A percentile compares a stretch with the other conserved stretches of the same genome.
These are phyloP conservation scores for Purpureocillium lavendulum DNA, from an alignment of 2,329 filamentous ascomycete genomes.

Conservation along the genomic window DNA sequence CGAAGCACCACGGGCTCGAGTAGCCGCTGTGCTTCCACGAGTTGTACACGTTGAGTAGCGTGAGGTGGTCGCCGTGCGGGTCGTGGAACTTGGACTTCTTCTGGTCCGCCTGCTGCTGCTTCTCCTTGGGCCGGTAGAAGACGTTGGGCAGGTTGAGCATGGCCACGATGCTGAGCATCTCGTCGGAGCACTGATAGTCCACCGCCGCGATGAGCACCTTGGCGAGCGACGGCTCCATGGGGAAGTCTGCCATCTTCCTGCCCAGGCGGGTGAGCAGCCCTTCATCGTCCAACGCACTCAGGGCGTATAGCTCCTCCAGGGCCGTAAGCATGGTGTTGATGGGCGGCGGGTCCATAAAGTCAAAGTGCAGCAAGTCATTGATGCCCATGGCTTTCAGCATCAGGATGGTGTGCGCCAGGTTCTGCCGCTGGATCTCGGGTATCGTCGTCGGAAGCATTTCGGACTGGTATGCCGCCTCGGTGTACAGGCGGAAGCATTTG, in stretches of 20 bases:
- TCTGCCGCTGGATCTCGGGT: constrained; percentile 93
- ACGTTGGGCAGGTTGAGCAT: constrained; percentile 84
- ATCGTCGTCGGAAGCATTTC: constrained; percentile 97
- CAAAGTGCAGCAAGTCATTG: constrained; percentile 92
- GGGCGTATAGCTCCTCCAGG: constrained; percentile 86
- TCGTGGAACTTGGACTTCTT: constrained; percentile 98
- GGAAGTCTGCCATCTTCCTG: constrained; percentile 96
- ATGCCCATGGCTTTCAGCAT: constrained; percentile 99
- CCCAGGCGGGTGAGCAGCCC: constrained; percentile 85
- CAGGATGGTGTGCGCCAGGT: constrained; percentile 83
- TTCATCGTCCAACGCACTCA: constrained; percentile 90
- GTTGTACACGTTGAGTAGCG: constrained; percentile 93
- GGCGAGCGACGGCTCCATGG: constrained; percentile 88
- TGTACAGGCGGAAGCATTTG: constrained; percentile 93
- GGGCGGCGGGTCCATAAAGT: constrained; percentile 98
- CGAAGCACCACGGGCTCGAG: constrained; percentile 86
- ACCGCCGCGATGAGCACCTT: constrained; percentile 86
- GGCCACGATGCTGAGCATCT: constrained; percentile 87
- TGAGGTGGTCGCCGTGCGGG: constrained; percentile 87
- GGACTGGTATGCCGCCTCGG: constrained; percentile 87
- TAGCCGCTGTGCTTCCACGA: constrained; percentile 84
- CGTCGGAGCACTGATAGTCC: constrained; percentile 82
- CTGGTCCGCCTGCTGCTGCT: constrained; percentile 91
- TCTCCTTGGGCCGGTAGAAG: constrained; percentile 96
- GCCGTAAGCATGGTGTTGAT: constrained; percentile 97